These are phyloP conservation scores for Ascochyta pisi DNA, from an alignment of 2,329 filamentous ascomycete species.

Conservation along the genomic window DNA sequence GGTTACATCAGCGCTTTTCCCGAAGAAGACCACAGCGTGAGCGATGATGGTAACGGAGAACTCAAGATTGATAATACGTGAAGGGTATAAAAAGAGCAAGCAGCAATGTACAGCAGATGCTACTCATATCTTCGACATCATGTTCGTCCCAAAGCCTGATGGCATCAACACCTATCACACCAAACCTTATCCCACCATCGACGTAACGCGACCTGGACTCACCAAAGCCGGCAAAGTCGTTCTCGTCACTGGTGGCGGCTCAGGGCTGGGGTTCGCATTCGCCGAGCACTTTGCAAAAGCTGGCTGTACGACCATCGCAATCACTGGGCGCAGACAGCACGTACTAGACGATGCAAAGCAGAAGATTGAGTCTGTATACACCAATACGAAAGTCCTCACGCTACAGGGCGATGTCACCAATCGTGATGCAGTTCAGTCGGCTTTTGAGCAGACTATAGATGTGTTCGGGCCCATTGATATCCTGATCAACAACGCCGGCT, in stretches of 20 bases:
- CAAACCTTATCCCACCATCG: slow-evolving; percentile 27
- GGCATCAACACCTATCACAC: neutral
- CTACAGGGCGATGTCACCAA: slow-evolving; percentile 22
- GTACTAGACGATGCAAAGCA: neutral
- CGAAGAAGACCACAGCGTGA: no score
- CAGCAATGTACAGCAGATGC: neutral
- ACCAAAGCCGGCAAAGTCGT: slow-evolving; percentile 27
- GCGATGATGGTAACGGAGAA: no score
- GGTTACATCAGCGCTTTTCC: no score
- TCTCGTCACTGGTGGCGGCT: slow-evolving; percentile 51
- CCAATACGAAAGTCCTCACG: slow-evolving; percentile 6
- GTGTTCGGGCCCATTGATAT: slow-evolving; percentile 24
- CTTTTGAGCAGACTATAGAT: neutral
- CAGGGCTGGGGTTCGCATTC: slow-evolving; percentile 51
- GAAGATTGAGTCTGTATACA: neutral
- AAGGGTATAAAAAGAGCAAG: neutral
- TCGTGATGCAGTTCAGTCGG: slow-evolving; percentile 19
- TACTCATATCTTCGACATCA: neutral
- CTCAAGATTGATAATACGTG: neutral
- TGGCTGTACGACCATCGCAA: no score
- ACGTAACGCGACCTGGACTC: slow-evolving; percentile 39
- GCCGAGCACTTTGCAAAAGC: no score
- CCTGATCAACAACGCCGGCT: slow-evolving; percentile 23
- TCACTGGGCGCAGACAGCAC: slow-evolving; percentile 45
- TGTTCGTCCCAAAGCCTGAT: neutral